Base-by-base conservation (phyloP, 2,329 filamentous ascomycete species). In the Westerdykella sp. region DNA sequence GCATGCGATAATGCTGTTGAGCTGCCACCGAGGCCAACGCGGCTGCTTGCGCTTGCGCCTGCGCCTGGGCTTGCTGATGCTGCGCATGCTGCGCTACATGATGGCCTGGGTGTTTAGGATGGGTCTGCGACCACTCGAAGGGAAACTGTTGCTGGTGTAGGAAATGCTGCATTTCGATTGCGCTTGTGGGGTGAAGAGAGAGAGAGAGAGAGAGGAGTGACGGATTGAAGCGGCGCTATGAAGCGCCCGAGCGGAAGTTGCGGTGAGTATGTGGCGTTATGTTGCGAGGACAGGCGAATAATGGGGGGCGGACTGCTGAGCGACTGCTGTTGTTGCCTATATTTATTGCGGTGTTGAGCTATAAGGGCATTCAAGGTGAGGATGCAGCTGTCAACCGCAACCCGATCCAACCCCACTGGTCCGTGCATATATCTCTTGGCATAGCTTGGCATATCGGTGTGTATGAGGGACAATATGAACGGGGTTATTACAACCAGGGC, bases 1-100 rank as follows among this genome's bases (percentile, higher is more conserved):
- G 78, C 55, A 94, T 79, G 51, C 86, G 84, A 69, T 87, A 90
- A 65, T 86, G 83, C 59, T 73, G 70, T 48, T 68, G 66, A 32
- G 63, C 64, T 22, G 70, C 73, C 40, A 72, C 73, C 18, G 74
- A 77, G 30, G 75, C 78, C 12, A 73, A 74, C 12, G 74, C 75
- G 25, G 67, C 64, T 34, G 77, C 76, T 51, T 71, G 67, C 52
- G 72, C 65, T 42, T 78, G 76, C 16, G 72, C 72, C 55, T 78
- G 76, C 16, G 72, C 72, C 55, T 81, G 79, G 9, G 54, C 65
- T 52, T 69, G 64, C 47, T 63, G 62, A 40, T 63, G 61, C 42
- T 71, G 68, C 18, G 54, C 55, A 40, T 65, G 61, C 50, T 71
- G 70, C 43, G 56, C 62, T 53, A 66, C 66, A 60, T 66, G 63